phyloP scores from a whole-genome alignment of 768 basidiomycete genomes.

The Lentinus brumalis region DNA sequence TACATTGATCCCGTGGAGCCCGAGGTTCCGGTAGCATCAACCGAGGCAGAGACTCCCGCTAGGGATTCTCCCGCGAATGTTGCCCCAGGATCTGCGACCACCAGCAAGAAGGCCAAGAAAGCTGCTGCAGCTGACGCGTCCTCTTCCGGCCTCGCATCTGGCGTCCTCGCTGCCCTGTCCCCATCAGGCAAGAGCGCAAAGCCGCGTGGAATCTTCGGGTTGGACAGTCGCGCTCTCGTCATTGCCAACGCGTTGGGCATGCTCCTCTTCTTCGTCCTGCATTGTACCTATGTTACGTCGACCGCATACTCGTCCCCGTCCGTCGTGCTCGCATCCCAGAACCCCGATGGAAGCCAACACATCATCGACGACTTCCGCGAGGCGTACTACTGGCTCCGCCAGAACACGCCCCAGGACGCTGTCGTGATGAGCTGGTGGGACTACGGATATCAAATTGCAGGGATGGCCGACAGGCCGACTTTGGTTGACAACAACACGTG shows the following conservation, averaged over 20 bases:
- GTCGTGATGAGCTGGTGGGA: slow-evolving; percentile 99
- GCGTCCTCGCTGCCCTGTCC: slow-evolving; percentile 36
- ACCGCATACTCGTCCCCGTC: slow-evolving; percentile 97
- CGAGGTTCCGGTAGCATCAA: slow-evolving; percentile 36
- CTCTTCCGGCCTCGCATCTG: slow-evolving; percentile 40
- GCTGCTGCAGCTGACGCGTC: slow-evolving; percentile 35
- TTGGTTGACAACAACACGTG: slow-evolving; percentile 99
- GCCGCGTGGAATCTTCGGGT: slow-evolving; percentile 70
- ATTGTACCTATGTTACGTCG: slow-evolving; percentile 97
- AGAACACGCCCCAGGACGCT: slow-evolving; percentile 90
- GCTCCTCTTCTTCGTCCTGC: slow-evolving; percentile 88
- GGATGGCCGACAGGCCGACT: slow-evolving; percentile 96
- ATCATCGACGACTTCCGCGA: slow-evolving; percentile 99
- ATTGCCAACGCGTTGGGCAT: slow-evolving; percentile 74
- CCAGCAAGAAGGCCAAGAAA: slow-evolving; percentile 49
- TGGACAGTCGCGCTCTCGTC: slow-evolving; percentile 81
- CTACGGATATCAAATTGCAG: slow-evolving; percentile 99
- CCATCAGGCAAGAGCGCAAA: slow-evolving; percentile 37
- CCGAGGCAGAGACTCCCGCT: slow-evolving; percentile 25
- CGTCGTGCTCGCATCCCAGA: slow-evolving; percentile 84
- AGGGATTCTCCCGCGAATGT: slow-evolving; percentile 34
- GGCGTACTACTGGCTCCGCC: slow-evolving; percentile 97
- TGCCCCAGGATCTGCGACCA: slow-evolving; percentile 13
- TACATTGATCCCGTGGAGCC: slow-evolving; percentile 89
- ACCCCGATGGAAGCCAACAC: slow-evolving; percentile 83